These are phyloP conservation scores for Lactuca saligna DNA, from an alignment of 129 eudicot species.

Conservation along the genomic window DNA sequence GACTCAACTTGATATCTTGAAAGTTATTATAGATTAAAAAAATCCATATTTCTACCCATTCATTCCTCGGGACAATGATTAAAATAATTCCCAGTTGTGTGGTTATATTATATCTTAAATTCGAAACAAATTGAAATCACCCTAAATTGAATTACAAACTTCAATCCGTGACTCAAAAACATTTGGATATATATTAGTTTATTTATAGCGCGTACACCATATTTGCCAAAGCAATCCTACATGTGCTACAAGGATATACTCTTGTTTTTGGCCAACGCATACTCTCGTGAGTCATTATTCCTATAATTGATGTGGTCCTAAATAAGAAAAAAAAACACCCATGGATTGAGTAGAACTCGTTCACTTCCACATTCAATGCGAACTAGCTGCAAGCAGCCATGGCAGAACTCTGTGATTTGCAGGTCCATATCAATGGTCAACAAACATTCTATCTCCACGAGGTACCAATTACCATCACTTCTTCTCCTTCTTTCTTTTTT, in stretches of 20 bases:
- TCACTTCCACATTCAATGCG: conserved; percentile 50
- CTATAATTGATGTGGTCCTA: conserved; percentile 36
- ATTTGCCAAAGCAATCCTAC: conserved; percentile 20
- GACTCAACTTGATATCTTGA: not conserved
- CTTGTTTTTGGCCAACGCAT: conserved; percentile 39
- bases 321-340: conserved; percentile 6
- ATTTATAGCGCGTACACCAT: conserved; percentile 14
- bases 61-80: not conserved
- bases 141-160: conserved; percentile 17
- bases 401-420: conserved; percentile 70
- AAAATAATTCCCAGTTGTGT: conserved; percentile 25
- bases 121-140: not conserved
- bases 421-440: conserved; percentile 78
- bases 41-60: not conserved
- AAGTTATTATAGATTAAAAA: not conserved
- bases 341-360: conserved; percentile 23
- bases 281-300: conserved; percentile 26
- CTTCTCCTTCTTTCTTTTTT: not conserved
- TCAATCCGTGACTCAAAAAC: conserved; percentile 37
- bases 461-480: conserved; percentile 43
- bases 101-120: not conserved
- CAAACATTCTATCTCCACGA: conserved; percentile 81
- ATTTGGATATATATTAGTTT: conserved; percentile 22
- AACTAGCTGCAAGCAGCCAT: conserved; percentile 44
- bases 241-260: conserved; percentile 15